Evolutionary conservation across 2,329 filamentous ascomycete genomes (phyloP).

Genomic region (Trichoderma hamatum): DNA sequence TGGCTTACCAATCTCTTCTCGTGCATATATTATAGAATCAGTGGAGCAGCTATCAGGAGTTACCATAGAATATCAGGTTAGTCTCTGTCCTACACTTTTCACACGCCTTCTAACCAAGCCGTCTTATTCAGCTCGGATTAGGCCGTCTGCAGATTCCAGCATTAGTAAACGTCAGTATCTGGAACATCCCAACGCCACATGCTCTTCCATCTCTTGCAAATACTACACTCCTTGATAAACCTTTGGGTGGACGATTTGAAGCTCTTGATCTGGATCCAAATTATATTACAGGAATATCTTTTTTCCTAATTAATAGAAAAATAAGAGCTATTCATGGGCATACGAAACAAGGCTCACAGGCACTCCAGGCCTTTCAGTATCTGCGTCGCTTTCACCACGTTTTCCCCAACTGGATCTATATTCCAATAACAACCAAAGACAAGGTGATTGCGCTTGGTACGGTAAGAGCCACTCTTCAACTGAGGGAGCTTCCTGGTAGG

Average conservation of each 20-base stretch:
- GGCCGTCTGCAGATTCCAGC: background rate
- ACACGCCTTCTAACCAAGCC: background rate
- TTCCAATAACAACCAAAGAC: background rate
- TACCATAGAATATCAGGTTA: background rate
- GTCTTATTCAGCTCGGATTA: background rate
- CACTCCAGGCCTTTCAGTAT: background rate
- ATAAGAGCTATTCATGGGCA: background rate
- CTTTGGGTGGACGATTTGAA: background rate
- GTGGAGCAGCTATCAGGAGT: background rate
- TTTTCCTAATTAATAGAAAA: fast-evolving
- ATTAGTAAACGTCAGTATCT: background rate
- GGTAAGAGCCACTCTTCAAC: too few relatives aligned
- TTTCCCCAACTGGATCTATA: background rate
- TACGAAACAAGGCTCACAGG: background rate
- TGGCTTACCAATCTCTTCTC: background rate
- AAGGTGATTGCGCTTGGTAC: background rate
- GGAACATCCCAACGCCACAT: background rate
- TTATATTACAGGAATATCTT: background rate
- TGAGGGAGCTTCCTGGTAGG: too few relatives aligned
- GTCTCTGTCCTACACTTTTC: background rate
- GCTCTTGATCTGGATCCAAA: background rate
- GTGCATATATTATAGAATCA: background rate
- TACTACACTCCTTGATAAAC: background rate
- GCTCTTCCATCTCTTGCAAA: background rate
- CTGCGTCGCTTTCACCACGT: background rate